These are phyloP conservation scores for Trapa incisa DNA, from an alignment of 345 rosid species.

Conservation along the genomic window DNA sequence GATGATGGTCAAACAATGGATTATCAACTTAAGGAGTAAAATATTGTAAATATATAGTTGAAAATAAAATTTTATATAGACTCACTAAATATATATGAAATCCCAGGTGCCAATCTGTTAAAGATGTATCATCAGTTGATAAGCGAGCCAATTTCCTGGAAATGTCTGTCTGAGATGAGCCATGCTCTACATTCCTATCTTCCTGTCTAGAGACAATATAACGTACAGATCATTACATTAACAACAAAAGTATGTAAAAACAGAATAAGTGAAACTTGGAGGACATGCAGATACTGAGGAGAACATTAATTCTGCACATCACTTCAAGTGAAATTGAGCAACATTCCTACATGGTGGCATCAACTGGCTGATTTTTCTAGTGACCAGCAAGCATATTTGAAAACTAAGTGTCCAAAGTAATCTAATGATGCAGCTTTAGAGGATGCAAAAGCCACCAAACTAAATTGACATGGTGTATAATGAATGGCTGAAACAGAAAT, in stretches of 20 bases:
- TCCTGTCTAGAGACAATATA: conserved; percentile 56
- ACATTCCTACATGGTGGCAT: background rate
- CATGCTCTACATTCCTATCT: conserved; percentile 47
- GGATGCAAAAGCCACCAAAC: background rate
- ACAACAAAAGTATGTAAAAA: background rate
- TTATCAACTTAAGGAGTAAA: background rate
- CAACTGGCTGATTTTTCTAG: background rate
- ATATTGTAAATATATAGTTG: background rate
- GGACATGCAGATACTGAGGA: background rate
- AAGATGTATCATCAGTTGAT: conserved; percentile 60
- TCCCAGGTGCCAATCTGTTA: conserved; percentile 94
- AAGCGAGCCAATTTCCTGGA: conserved; percentile 55
- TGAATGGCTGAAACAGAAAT: background rate
- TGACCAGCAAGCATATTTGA: background rate
- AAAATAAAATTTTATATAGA: background rate
- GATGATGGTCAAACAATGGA: background rate
- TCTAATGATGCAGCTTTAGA: background rate
- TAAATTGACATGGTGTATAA: background rate
- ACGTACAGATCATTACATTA: background rate
- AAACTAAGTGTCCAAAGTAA: background rate
- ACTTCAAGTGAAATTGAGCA: background rate
- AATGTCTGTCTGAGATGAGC: conserved; percentile 43
- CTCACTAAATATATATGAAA: conserved; percentile 80
- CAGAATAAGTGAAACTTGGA: background rate
- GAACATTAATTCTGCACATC: background rate